Evolutionary conservation across 2,329 filamentous ascomycete genomes (phyloP), one percentile per base, ranked within the genome.

Genomic region (Colletotrichum simmondsii): DNA sequence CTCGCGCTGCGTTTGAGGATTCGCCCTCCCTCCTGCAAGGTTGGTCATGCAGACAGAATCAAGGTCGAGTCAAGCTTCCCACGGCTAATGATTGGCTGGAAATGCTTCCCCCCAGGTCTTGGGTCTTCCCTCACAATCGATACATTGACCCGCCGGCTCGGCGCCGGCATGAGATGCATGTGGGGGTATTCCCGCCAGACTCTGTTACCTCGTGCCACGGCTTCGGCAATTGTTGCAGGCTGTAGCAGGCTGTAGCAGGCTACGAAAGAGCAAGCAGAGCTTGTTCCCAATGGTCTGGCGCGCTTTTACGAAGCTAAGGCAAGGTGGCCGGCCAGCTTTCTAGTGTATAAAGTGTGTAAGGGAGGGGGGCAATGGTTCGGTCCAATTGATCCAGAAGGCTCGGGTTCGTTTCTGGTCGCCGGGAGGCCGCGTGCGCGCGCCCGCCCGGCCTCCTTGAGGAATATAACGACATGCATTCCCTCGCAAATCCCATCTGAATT

Each of bases 381-480:
- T 11, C 19, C 57, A 28, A 67, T n/a, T 35, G n/a, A 26, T 8
- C 19, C 57, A 28, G 66, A 26, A 37, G 28, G 49, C 53, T 54
- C 26, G 10, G 22, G 22, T 42, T 42, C 30, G 28, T 32, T 53
- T 26, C 37, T 22, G 42, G 16, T 49, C 19, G 42, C 42, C 19
- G 19, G 8, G 42, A 4, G 42, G 42, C 19, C 42, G 42, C 49
- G 32, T 24, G 22, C 24, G 19, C 59, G 10, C 24, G 58, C 35
- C 24, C 14, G 30, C 16, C 32, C 22, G 26, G 24, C 19, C n/a
- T 26, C 12, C 1, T 53, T 37, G 30, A 32, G 16, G 24, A 59
- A 62, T 63, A 72, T 63, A 68, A 68, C 30, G 65, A 68, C 69
- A 59, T 63, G 65, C 65, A 68, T 63, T 49, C 69, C 58, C 69